Base-by-base conservation (phyloP, 768 basidiomycete genomes). In the Suillus cothurnatus region DNA sequence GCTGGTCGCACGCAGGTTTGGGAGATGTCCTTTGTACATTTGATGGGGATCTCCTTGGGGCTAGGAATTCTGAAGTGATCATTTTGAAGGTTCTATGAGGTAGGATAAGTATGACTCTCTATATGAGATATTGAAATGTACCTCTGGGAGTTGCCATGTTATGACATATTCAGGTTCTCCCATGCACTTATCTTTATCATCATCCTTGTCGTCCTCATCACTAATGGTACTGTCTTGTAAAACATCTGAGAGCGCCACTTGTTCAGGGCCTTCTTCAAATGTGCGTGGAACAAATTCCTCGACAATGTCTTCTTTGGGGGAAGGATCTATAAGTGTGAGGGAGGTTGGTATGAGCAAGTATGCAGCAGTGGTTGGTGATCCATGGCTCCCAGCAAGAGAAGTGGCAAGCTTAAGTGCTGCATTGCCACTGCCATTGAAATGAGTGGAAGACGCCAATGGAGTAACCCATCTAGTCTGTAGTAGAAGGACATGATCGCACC, bases 401-500 rank as follows among this genome's bases (percentile, higher is more conserved):
- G 12, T 17, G n/a, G 66, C 56, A 1, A 67, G 26, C 2, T 57
- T 23, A 17, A 45, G 55, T 4, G 69, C 62, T n/a, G 63, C 68
- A 0, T 39, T 31, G 6, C 66, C 62, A 23, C 72, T 69, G 6
- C 36, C 53, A 5, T 61, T 17, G 41, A 69, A 71, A 21, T n/a
- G 63, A 49, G 32, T 36, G 0, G 28, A 3, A 2, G 70, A 69
- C 11, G 63, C 67, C 1, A 72, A 49, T 3, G 68, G 61, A 34
- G 62, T 77, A 1, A 65, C 23, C 76, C 73, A 77, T 49, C 43
- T 63, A 1, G 52, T 45, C 47, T 73, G 67, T 9, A 75, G 62
- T 8, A 64, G 47, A 2, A 64, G 69, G 17, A 70, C 63, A 23
- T 67, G 45, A 14, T 52, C 59, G 2, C 21, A 21, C n/a, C 62